Percentiles rank a stretch among this genome's conserved stretches.
phyloP scores from a whole-genome alignment of 345 rosid genomes.

The Moringa oleifera region DNA sequence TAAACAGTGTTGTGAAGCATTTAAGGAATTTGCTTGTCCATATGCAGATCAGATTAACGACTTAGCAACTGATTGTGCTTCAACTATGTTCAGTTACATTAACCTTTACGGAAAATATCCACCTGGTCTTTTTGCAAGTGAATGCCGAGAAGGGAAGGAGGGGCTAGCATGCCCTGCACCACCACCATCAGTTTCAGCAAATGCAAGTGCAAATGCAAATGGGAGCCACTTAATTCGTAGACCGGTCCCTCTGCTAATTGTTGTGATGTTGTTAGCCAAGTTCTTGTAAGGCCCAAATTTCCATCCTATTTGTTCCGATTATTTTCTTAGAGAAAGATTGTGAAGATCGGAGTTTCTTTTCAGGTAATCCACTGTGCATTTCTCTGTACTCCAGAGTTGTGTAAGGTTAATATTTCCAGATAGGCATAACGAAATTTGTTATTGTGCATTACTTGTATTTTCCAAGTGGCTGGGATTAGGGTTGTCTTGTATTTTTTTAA shows the following conservation, averaged over 20 bases:
- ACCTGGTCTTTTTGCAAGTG: conserved; percentile 52
- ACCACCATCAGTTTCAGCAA: conserved; percentile 23
- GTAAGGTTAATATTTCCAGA: background rate
- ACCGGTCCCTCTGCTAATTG: conserved; percentile 8
- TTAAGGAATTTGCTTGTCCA: conserved; percentile 66
- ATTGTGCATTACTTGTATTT: background rate
- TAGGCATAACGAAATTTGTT: conserved; percentile 1
- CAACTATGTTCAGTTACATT: conserved; percentile 65
- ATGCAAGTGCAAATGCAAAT: conserved; percentile 11
- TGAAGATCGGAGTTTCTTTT: conserved; percentile 4
- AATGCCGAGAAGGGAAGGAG: conserved; percentile 43
- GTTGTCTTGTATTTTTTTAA: background rate
- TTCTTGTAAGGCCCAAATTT: conserved; percentile 19
- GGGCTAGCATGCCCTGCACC: conserved; percentile 50
- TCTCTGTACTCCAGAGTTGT: conserved; percentile 3
- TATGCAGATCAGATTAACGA: conserved; percentile 38
- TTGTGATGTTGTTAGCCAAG: conserved; percentile 21
- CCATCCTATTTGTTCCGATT: background rate
- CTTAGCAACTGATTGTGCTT: conserved; percentile 40
- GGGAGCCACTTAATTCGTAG: conserved; percentile 12
- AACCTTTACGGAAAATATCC: conserved; percentile 56
- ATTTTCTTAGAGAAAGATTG: background rate
- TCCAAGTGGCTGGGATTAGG: background rate
- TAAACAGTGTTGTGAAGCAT: conserved; percentile 37
- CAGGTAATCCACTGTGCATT: background rate